Evolutionary conservation across 768 basidiomycete species (phyloP).

Genomic region (Boletus pseudo-olivaceus): DNA sequence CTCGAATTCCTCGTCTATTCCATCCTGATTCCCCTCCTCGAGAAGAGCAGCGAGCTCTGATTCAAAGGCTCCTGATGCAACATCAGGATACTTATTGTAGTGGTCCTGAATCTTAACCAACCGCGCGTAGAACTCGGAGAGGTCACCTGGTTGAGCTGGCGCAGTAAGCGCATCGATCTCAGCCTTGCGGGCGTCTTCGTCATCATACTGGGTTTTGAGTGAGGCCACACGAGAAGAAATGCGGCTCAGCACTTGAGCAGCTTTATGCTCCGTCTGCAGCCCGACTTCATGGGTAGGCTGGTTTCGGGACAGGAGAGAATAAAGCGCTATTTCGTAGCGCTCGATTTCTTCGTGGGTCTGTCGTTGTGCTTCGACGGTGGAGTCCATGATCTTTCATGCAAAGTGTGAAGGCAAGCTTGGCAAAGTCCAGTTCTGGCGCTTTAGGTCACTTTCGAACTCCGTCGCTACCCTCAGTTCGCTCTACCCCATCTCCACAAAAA

Average conservation of each 20-base stretch:
- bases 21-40: conserved; percentile 71
- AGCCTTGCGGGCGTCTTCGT: conserved; percentile 66
- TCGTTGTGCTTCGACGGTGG: conserved; percentile 88
- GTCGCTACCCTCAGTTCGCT: conserved; percentile 23
- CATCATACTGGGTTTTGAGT: conserved; percentile 72
- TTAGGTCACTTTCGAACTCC: conserved; percentile 52
- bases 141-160: conserved; percentile 59
- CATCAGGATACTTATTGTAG: conserved; percentile 93
- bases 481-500: conserved; percentile 33
- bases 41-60: conserved; percentile 78
- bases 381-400: conserved; percentile 65
- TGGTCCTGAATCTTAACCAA: conserved; percentile 96
- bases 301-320: conserved; percentile 73
- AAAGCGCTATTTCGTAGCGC: conserved; percentile 83
- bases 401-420: neutral
- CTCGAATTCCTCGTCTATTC: conserved; percentile 63
- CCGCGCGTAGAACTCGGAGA: conserved; percentile 94
- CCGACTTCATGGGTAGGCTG: conserved; percentile 57
- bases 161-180: conserved; percentile 65
- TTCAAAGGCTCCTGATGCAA: conserved; percentile 76
- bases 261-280: conserved; percentile 82
- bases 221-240: conserved; percentile 65
- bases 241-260: conserved; percentile 84
- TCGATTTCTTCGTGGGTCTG: conserved; percentile 96
- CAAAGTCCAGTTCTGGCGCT: neutral